Percentiles rank a stretch among this genome's conserved stretches.
These are phyloP conservation scores for Plasmodium berghei DNA, from an alignment of 169 alveolate genomes.

Conservation along the genomic window DNA sequence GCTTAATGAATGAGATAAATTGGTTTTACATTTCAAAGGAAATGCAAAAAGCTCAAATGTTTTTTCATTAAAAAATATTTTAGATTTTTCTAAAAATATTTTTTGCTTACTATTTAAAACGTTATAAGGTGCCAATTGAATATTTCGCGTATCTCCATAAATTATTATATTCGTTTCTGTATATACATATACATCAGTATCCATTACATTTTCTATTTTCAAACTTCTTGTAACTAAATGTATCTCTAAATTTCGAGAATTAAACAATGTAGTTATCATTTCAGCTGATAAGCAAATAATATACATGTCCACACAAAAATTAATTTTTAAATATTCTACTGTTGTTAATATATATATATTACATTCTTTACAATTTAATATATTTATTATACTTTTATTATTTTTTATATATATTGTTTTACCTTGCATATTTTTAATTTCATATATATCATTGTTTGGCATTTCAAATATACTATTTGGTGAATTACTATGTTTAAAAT, in stretches of 20 bases:
- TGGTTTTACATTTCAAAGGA: conserved; percentile 44
- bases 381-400: conserved; percentile 35
- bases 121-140: conserved; percentile 64
- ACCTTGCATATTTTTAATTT: conserved; percentile 22
- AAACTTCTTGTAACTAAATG: conserved; percentile 60
- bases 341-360: conserved; percentile 41
- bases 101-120: conserved; percentile 46
- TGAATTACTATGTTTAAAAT: background rate
- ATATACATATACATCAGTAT: conserved; percentile 57
- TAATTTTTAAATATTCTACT: conserved; percentile 45
- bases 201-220: conserved; percentile 58
- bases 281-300: conserved; percentile 31
- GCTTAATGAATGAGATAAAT: conserved; percentile 6
- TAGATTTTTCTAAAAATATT: conserved; percentile 7
- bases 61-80: conserved; percentile 16
- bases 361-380: conserved; percentile 66
- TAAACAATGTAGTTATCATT: conserved; percentile 50
- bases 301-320: conserved; percentile 27
- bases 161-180: conserved; percentile 67
- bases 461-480: conserved; percentile 9
- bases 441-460: conserved; percentile 33
- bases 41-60: conserved; percentile 62
- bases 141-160: conserved; percentile 68
- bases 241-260: conserved; percentile 33
- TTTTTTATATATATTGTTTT: conserved; percentile 30